These are phyloP conservation scores for Leccinum brunneo-olivaceum DNA, from an alignment of 1,284 basidiomycete genomes.

Conservation along the genomic window DNA sequence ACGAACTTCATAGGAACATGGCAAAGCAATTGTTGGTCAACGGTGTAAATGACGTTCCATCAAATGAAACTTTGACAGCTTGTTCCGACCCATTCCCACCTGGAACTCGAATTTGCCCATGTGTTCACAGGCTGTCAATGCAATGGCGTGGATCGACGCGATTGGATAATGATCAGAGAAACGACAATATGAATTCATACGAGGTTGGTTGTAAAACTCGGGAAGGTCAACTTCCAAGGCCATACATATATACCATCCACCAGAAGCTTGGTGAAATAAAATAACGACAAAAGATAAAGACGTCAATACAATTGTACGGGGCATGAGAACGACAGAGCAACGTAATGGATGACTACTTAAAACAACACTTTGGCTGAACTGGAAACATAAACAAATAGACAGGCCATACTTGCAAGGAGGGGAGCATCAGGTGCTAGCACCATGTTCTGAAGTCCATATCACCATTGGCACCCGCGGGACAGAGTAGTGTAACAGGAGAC, in stretches of 20 bases:
- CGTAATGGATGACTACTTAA: conserved; percentile 26
- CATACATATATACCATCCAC: conserved; percentile 12
- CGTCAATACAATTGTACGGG: conserved; percentile 13
- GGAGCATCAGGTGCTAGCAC: conserved; percentile 26
- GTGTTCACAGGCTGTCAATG: background rate
- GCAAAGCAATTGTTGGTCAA: conserved; percentile 69
- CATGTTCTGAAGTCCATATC: conserved; percentile 23
- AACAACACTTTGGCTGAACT: conserved; percentile 23
- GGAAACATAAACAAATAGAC: conserved; percentile 22
- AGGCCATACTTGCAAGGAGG: conserved; percentile 26
- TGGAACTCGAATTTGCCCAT: background rate
- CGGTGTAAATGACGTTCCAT: conserved; percentile 57
- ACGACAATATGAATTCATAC: conserved; percentile 11
- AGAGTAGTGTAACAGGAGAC: conserved; percentile 11
- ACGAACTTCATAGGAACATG: conserved; percentile 54
- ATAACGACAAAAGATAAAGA: conserved; percentile 16
- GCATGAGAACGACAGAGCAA: conserved; percentile 14
- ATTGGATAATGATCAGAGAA: conserved; percentile 13
- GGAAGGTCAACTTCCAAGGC: conserved; percentile 37
- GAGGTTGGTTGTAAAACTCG: conserved; percentile 5
- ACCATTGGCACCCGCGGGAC: conserved; percentile 7
- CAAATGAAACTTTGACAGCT: conserved; percentile 1
- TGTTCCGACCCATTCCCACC: background rate
- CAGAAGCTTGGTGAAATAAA: conserved; percentile 12
- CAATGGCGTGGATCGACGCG: conserved; percentile 8